phyloP scores from a whole-genome alignment of 345 rosid species.

The Arabidopsis thaliana region TAIR10.1 NC_003070.9:29043501-29044000 shows the following conservation, averaged over 20 bases:
- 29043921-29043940: conserved; percentile 2
- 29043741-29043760: conserved; percentile 20
- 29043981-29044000: neutral
- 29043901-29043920: neutral
- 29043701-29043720: conserved; percentile 29
- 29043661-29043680: conserved; percentile 97
- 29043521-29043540: conserved; percentile 25
- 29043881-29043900: neutral
- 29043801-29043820: conserved; percentile 5
- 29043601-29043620: conserved; percentile 52
- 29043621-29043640: conserved; percentile 99
- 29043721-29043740: conserved; percentile 27
- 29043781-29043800: conserved; percentile 19
- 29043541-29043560: conserved; percentile 17
- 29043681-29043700: conserved; percentile 98
- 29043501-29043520: conserved; percentile 36
- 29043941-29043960: conserved; percentile 15
- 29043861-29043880: neutral
- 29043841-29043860: conserved; percentile 4
- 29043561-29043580: conserved; percentile 9
- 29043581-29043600: conserved; percentile 10
- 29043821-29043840: conserved; percentile 19
- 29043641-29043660: conserved; percentile 98
- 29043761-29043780: conserved; percentile 8
- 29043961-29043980: neutral